Conservation (phyloP, 805 yeast species). For the Suhomyces faveliae region DNA sequence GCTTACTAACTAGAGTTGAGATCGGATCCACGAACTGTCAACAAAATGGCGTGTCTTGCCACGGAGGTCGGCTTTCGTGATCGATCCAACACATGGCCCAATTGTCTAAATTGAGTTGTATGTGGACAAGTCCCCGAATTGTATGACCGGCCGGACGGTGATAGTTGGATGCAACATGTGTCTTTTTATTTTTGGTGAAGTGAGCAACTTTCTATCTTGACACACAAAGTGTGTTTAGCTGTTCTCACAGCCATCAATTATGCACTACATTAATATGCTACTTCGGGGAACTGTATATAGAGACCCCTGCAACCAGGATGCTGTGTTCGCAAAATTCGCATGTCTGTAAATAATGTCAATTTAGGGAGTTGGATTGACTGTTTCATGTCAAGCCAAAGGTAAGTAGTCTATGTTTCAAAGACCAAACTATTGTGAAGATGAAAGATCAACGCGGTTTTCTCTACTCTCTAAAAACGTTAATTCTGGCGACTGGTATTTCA, state of each 20-base stretch:
- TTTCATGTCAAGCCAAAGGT: neutral
- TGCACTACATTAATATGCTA: conserved; percentile 1
- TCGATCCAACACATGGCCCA: neutral
- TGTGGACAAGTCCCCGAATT: neutral
- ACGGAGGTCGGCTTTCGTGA: neutral
- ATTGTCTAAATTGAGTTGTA: neutral
- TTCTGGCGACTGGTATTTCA: neutral
- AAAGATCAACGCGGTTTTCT: neutral
- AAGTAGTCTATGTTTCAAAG: neutral
- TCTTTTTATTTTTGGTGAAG: neutral
- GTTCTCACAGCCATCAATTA: conserved; percentile 1
- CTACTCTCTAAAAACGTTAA: neutral
- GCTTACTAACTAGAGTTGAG: neutral
- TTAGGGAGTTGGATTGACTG: neutral
- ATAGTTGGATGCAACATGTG: neutral
- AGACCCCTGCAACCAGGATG: neutral
- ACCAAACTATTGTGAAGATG: neutral
- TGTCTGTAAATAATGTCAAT: neutral
- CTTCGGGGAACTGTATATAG: neutral
- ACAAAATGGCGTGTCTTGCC: neutral
- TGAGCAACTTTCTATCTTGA: no score
- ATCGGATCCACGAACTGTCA: neutral
- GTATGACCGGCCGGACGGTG: neutral
- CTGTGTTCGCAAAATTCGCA: neutral
- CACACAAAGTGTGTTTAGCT: neutral